Base-by-base conservation (phyloP, 441 rosid species). In the Eruca vesicaria region DNA sequence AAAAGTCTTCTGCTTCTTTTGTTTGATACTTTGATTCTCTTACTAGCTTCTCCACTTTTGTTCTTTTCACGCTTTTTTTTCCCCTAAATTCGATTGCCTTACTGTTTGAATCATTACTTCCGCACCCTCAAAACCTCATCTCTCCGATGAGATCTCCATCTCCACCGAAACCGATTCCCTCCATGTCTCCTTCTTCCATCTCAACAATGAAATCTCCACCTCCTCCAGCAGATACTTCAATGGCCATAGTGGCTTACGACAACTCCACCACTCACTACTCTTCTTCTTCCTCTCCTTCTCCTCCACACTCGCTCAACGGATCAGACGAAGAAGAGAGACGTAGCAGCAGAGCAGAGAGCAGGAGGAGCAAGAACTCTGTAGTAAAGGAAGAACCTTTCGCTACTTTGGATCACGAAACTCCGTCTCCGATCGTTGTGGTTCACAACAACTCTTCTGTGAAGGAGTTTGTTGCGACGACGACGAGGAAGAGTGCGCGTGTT, bases 231-330 rank as follows among this genome's bases (percentile, higher is more conserved):
- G 86, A 83, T 41, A 78, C 73, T 61, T 84, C 94, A 67, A 83
- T 73, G 83, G 88, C 97, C 2, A 69, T 88, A 69, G 85, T 87
- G 33, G 50, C 86, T 32, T 69, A 76, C 68, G 91, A 92, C 48
- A 84, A 81, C 78, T 71, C 70, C 82, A 73, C 86, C 36, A 71
- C 87, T 55, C 89, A 86, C 69, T 81, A 50, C 75, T 83, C 94
- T 43, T 84, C 94, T 43, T 84, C 94, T 38, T 84, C 92, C 0
- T 68, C 76, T 28, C 90, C 81, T 0, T 77, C 88, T 9, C 86
- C 85, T 6, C 71, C 73, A 9, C 82, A 71, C 8, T 45, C 82
- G 16, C 72, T 72, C 63, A 55, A 63, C 35, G 72, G 78, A 61
- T 69, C 77, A 19, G 80, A 72, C 23, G 45, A 70, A 65, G 56